These are phyloP conservation scores for Zygosaccharomyces pseudobailii DNA, from an alignment of 1,139 yeast genomes.

Conservation along the genomic window DNA sequence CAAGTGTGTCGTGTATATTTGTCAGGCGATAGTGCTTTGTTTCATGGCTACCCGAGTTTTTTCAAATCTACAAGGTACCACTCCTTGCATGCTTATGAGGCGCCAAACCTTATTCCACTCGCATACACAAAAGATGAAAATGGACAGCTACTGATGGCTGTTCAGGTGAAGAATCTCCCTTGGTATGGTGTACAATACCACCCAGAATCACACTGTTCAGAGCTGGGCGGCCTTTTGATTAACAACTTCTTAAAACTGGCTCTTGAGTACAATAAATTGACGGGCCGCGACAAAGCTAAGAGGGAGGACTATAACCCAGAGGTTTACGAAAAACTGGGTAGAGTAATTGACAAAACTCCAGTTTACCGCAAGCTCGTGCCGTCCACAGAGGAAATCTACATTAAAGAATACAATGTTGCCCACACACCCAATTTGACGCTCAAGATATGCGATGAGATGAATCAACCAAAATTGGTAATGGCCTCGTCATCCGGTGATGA, in stretches of 20 bases:
- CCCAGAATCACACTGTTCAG: constrained; percentile 90
- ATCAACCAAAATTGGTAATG: constrained; percentile 25
- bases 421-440: constrained; percentile 21
- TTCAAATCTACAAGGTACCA: constrained; percentile 84
- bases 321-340: constrained; percentile 7
- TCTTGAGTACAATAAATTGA: constrained; percentile 35
- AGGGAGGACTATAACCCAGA: constrained; percentile 2
- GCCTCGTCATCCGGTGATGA: constrained; percentile 28
- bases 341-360: constrained; percentile 22
- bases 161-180: constrained; percentile 54
- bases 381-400: neutral
- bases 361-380: constrained; percentile 9
- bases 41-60: constrained; percentile 36
- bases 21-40: constrained; percentile 41
- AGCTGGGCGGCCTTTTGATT: constrained; percentile 54
- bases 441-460: constrained; percentile 21
- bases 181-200: constrained; percentile 95
- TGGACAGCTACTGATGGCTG: constrained; percentile 69
- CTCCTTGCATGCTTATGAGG: constrained; percentile 49
- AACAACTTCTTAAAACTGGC: constrained; percentile 61
- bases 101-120: constrained; percentile 43
- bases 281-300: constrained; percentile 13
- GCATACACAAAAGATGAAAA: constrained; percentile 46
- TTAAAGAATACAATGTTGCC: constrained; percentile 9
- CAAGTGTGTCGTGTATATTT: constrained; percentile 51